Evolutionary conservation across 495 filamentous ascomycete genomes (phyloP), one percentile per base, ranked within the genome.

Genomic region (Haplographium delicatum): DNA sequence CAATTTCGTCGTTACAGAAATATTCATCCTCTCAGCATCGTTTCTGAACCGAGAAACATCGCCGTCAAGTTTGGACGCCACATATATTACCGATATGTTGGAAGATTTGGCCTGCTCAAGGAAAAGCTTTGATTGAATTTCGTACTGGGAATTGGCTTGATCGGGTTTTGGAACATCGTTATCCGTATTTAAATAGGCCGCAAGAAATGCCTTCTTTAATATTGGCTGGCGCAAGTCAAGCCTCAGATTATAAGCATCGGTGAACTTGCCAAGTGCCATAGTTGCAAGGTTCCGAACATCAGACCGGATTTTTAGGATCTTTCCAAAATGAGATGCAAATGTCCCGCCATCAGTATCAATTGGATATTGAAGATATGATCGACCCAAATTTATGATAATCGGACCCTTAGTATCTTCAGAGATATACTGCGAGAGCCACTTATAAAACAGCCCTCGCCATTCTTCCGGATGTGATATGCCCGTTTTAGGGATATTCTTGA

Each of bases 161-260:
- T 39, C 23, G 38, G 47, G 34, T 19, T 34, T 48, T 23, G 28
- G 16, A 11, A 53, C 23, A 24, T 44, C 34, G 8, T 37, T 50
- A 49, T 50, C 48, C 8, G 50, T 60, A 13, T 50, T 44, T n/a
- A 60, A 45, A 53, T 60, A 48, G 15, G 28, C 53, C 0, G 53
- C 57, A 5, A 60, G 43, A 27, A 51, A 60, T 7, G 39, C 33
- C n/a, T 53, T 48, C 13, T 24, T n/a, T 8, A 41, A 8, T 6
- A 53, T 43, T 1, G 33, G 42, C 19, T 35, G 2, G 0, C 24
- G 10, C 1, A 43, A 16, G 25, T 49, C 25, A 1, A 50, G 4
- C 4, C 11, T 19, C 7, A 53, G 30, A 8, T 18, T 7, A 27
- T 53, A 58, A 7, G 3, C 26, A 2, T 56, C n/a, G 2, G 41